Evolutionary conservation across 129 eudicot genomes (phyloP).

Genomic region (Flaveria robusta): DNA sequence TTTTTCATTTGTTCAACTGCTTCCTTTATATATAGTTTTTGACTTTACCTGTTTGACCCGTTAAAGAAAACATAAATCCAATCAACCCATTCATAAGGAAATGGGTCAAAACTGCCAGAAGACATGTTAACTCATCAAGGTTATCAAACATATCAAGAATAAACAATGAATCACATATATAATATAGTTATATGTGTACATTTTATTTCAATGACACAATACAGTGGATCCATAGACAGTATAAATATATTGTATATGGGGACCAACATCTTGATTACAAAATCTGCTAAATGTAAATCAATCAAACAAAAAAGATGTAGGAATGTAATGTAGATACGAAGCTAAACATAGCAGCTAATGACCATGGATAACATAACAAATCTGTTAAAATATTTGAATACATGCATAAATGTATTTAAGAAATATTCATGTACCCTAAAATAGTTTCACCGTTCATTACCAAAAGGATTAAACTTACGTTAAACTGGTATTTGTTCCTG

Average conservation of each 20-base stretch:
- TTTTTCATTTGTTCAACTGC: background rate
- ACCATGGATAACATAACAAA: slow-evolving; percentile 5
- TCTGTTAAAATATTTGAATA: slow-evolving; percentile 8
- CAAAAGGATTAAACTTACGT: slow-evolving; percentile 57
- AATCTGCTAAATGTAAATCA: background rate
- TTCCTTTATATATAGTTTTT: background rate
- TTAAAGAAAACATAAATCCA: background rate
- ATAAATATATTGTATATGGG: background rate
- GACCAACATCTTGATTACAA: no score
- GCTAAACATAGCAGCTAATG: slow-evolving; percentile 7
- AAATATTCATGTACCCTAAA: slow-evolving; percentile 15
- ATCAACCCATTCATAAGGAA: background rate
- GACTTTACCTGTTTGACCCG: background rate
- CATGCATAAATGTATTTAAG: slow-evolving; percentile 8
- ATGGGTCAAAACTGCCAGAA: background rate
- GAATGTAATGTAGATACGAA: background rate
- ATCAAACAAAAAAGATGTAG: slow-evolving; percentile 1
- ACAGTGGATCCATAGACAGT: background rate
- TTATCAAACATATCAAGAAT: background rate
- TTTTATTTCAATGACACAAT: background rate
- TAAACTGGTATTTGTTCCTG: slow-evolving; percentile 54
- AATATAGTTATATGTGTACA: background rate
- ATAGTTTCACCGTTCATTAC: slow-evolving; percentile 5
- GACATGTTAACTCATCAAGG: background rate
- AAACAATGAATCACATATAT: no score